phyloP scores from a whole-genome alignment of 208 protist genomes.

The Leishmania major region DNA sequence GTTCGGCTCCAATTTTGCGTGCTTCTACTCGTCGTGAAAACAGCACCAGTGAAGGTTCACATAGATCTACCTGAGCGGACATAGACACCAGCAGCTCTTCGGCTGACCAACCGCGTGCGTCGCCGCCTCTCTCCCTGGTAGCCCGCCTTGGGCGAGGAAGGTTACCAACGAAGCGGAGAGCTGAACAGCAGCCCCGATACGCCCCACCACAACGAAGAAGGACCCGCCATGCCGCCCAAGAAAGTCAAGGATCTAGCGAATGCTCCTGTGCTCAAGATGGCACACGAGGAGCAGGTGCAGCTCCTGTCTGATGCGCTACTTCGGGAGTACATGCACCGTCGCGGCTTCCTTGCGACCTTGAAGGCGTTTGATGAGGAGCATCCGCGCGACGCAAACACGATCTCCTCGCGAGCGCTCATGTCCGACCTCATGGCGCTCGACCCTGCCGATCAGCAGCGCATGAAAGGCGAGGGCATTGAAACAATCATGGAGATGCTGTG shows the following conservation, averaged over 20 bases:
- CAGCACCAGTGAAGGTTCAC: conserved; percentile 1
- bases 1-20: background rate
- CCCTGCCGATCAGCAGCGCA: conserved; percentile 38
- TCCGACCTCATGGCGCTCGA: conserved; percentile 83
- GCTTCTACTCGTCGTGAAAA: background rate
- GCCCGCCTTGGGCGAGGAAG: background rate
- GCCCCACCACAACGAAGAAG: background rate
- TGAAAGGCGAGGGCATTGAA: conserved; percentile 79
- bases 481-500: conserved; percentile 94
- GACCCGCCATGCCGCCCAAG: conserved; percentile 52
- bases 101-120: background rate
- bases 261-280: conserved; percentile 66
- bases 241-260: conserved; percentile 54
- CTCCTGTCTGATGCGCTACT: conserved; percentile 86
- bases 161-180: background rate
- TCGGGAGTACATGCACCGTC: conserved; percentile 92
- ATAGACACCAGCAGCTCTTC: conserved; percentile 11
- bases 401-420: conserved; percentile 88
- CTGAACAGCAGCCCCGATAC: background rate
- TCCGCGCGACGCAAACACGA: conserved; percentile 76
- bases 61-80: conserved; percentile 19
- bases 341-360: conserved; percentile 82
- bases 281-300: conserved; percentile 82
- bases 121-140: background rate
- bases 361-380: conserved; percentile 86